Percentiles rank a stretch among this genome's conserved stretches.
These are phyloP conservation scores for Ceratocystis harringtonii DNA, from an alignment of 2,329 filamentous ascomycete species.

Conservation along the genomic window DNA sequence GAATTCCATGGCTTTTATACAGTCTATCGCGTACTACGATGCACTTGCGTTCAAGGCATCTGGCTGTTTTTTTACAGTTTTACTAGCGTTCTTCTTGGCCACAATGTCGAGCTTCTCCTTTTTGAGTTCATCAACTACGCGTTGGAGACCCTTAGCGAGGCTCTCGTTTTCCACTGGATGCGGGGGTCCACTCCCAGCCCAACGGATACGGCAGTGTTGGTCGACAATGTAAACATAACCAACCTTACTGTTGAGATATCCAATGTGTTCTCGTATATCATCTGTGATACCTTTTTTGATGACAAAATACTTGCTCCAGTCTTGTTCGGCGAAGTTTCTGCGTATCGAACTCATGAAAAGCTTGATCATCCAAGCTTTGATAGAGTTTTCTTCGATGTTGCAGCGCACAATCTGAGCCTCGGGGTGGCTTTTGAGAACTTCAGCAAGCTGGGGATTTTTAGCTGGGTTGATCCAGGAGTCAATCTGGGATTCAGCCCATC, in stretches of 20 bases:
- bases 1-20: not conserved
- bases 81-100: constrained; percentile 16
- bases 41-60: not conserved
- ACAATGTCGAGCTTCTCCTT: constrained; percentile 24
- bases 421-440: constrained; percentile 39
- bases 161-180: constrained; percentile 51
- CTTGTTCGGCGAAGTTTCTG: constrained; percentile 32
- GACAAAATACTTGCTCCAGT: constrained; percentile 48
- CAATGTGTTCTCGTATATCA: constrained; percentile 47
- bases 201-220: constrained; percentile 72
- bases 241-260: constrained; percentile 74
- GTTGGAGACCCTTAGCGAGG: constrained; percentile 47
- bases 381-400: constrained; percentile 69
- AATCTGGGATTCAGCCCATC: constrained; percentile 75
- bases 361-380: constrained; percentile 46
- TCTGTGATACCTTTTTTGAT: constrained; percentile 44
- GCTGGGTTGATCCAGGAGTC: constrained; percentile 51
- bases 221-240: constrained; percentile 91
- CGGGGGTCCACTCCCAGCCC: constrained; percentile 70
- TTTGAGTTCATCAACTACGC: constrained; percentile 45
- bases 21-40: constrained; percentile 14
- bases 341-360: constrained; percentile 42
- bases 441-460: constrained; percentile 54
- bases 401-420: constrained; percentile 67
- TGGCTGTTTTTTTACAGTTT: not conserved